A percentile compares a stretch with the other conserved stretches of the same genome.
Evolutionary conservation across 148 eudicot species (phyloP).

Genomic region (Rhododendron mucronatum): DNA sequence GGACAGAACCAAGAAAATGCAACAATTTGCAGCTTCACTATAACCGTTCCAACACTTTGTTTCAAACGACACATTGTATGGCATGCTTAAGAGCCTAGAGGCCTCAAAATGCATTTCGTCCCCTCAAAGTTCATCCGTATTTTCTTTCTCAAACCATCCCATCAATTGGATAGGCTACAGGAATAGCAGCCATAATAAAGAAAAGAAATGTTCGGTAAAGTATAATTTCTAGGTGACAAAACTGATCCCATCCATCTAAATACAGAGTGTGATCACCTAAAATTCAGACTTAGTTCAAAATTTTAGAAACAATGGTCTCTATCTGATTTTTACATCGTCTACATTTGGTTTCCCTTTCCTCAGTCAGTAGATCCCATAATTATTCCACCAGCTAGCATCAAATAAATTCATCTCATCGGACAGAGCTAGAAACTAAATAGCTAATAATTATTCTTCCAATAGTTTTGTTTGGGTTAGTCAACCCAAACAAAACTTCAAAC

Average conservation of each 20-base stretch:
- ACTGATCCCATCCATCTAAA: not conserved
- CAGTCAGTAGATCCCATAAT: not conserved
- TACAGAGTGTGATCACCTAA: not conserved
- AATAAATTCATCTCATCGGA: not conserved
- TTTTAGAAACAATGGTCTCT: not conserved
- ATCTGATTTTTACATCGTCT: not conserved
- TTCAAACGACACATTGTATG: not conserved
- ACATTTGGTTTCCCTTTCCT: not conserved
- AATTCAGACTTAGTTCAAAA: not conserved
- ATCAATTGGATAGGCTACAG: not conserved
- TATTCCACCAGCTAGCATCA: not conserved
- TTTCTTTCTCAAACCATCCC: constrained; percentile 4
- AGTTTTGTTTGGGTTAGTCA: not conserved
- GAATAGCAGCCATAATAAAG: not conserved
- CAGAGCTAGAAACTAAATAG: not conserved
- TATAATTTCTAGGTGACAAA: not conserved
- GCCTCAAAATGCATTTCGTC: not conserved
- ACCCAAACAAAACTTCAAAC: not conserved
- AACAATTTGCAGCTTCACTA: not conserved
- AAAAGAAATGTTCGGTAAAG: not conserved
- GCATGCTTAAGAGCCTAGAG: not conserved
- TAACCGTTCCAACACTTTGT: not conserved
- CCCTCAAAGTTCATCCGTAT: not conserved
- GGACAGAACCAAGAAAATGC: constrained; percentile 1
- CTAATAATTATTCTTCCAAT: not conserved